A percentile compares a stretch with the other conserved stretches of the same genome.
These are phyloP conservation scores for Gaeumannomyces tritici DNA, from an alignment of 2,329 filamentous ascomycete genomes.

Conservation along the genomic window DNA sequence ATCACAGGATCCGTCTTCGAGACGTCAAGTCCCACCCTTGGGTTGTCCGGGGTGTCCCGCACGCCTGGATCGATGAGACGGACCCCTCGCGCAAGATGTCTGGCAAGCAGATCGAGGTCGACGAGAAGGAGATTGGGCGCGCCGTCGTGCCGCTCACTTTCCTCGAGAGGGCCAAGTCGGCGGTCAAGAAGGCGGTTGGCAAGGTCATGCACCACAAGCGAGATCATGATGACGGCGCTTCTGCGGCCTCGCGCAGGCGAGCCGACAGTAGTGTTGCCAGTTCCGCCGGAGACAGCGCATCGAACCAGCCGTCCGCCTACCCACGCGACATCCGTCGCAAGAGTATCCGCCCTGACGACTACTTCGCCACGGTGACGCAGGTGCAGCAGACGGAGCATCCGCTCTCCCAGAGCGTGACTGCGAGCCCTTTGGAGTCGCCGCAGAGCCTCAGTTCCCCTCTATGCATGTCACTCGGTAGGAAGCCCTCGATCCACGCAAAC, in stretches of 20 bases:
- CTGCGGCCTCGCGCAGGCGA: slow-evolving; percentile 34
- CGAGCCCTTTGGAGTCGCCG: slow-evolving; percentile 49
- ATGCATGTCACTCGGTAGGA: slow-evolving; percentile 3
- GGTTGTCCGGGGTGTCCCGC: slow-evolving; percentile 70
- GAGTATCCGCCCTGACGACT: slow-evolving; percentile 44
- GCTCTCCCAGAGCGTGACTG: slow-evolving; percentile 63
- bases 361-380: slow-evolving; percentile 34
- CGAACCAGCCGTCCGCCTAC: slow-evolving; percentile 39
- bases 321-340: slow-evolving; percentile 41
- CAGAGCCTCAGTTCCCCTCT: slow-evolving; percentile 16
- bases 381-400: slow-evolving; percentile 54
- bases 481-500: slow-evolving; percentile 9
- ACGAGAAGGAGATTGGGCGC: slow-evolving; percentile 78
- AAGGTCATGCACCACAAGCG: slow-evolving; percentile 53
- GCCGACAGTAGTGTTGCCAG: slow-evolving; percentile 56
- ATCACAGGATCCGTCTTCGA: slow-evolving; percentile 76
- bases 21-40: slow-evolving; percentile 93
- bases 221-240: slow-evolving; percentile 44
- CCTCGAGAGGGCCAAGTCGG: slow-evolving; percentile 74
- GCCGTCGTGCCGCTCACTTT: slow-evolving; percentile 87
- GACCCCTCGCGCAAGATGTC: slow-evolving; percentile 71
- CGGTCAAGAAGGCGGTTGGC: slow-evolving; percentile 57
- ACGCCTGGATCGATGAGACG: slow-evolving; percentile 90
- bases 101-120: slow-evolving; percentile 83
- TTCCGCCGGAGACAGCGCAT: slow-evolving; percentile 47